Conservation (phyloP, 768 basidiomycete species). For the Mycena galopus region DNA sequence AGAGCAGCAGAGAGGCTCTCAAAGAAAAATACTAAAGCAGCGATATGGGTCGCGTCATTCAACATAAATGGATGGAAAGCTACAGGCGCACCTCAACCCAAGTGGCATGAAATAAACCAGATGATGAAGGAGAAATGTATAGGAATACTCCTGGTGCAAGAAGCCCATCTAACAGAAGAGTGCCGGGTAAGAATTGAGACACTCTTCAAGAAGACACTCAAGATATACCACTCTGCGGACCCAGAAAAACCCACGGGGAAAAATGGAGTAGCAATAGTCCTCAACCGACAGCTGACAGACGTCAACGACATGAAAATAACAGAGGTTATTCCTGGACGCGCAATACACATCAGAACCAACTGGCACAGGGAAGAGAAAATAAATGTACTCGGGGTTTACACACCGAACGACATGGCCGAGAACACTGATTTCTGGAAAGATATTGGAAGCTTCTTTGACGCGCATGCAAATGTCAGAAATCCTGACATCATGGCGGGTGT, state of each 20-base stretch:
- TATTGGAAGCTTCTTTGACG: not conserved
- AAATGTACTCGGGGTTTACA: slow-evolving; percentile 28
- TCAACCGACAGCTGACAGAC: slow-evolving; percentile 4
- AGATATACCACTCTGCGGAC: not conserved
- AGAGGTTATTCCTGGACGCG: slow-evolving; percentile 32
- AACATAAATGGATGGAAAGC: slow-evolving; percentile 19
- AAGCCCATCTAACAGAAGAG: slow-evolving; percentile 1
- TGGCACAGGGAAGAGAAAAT: slow-evolving; percentile 28
- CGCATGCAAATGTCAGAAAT: not conserved
- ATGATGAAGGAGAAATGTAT: not conserved
- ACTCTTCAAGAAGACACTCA: not conserved
- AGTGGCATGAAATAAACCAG: slow-evolving; percentile 12
- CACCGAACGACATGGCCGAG: slow-evolving; percentile 30
- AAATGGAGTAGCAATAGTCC: not conserved
- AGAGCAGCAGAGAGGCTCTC: no score
- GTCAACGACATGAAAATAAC: not conserved
- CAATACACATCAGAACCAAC: not conserved
- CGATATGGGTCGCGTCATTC: not conserved
- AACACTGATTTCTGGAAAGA: slow-evolving; percentile 35
- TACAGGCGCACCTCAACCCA: not conserved
- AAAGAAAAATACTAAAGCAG: slow-evolving; percentile 5
- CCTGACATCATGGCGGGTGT: slow-evolving; percentile 37
- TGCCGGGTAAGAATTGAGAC: not conserved
- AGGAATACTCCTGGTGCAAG: not conserved
- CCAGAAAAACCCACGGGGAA: slow-evolving; percentile 7